phyloP scores from a whole-genome alignment of 1,284 basidiomycete species.

The Leccinum griseonigrum region DNA sequence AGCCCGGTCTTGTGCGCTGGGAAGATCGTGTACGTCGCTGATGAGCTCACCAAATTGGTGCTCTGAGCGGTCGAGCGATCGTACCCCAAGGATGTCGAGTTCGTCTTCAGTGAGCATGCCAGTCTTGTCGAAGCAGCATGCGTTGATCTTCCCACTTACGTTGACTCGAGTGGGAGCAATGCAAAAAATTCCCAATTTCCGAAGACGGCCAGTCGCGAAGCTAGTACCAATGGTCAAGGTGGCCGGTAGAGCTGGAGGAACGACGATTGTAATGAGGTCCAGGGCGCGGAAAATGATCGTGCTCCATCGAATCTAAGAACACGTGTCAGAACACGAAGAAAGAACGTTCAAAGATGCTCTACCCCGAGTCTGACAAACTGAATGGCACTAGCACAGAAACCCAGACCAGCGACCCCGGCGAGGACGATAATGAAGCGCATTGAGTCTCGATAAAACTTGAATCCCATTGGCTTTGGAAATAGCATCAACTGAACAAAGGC shows the following conservation, averaged over 20 bases:
- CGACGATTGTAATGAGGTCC: constrained; percentile 97
- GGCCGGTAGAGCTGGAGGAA: constrained; percentile 96
- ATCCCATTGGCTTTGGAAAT: constrained; percentile 97
- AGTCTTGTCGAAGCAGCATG: constrained; percentile 87
- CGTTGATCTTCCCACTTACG: constrained; percentile 38
- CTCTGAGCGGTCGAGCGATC: constrained; percentile 71
- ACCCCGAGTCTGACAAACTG: constrained; percentile 93
- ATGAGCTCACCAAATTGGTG: constrained; percentile 90
- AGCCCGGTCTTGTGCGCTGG: constrained; percentile 71
- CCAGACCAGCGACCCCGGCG: constrained; percentile 82
- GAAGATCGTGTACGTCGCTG: constrained; percentile 84
- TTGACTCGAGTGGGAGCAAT: constrained; percentile 97
- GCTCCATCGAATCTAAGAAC: constrained; percentile 76
- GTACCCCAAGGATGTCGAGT: constrained; percentile 92
- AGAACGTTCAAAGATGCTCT: constrained; percentile 25
- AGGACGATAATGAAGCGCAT: constrained; percentile 95
- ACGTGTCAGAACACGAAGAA: constrained; percentile 8
- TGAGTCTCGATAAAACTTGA: constrained; percentile 97
- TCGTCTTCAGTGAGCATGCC: constrained; percentile 99
- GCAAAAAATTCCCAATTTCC: constrained; percentile 91
- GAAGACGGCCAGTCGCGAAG: constrained; percentile 89
- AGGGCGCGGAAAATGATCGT: constrained; percentile 92
- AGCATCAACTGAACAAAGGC: constrained; percentile 96
- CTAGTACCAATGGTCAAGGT: constrained; percentile 98
- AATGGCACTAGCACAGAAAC: constrained; percentile 86